phyloP scores from a whole-genome alignment of 2,329 filamentous ascomycete genomes.

The Tolypocladium album region DNA sequence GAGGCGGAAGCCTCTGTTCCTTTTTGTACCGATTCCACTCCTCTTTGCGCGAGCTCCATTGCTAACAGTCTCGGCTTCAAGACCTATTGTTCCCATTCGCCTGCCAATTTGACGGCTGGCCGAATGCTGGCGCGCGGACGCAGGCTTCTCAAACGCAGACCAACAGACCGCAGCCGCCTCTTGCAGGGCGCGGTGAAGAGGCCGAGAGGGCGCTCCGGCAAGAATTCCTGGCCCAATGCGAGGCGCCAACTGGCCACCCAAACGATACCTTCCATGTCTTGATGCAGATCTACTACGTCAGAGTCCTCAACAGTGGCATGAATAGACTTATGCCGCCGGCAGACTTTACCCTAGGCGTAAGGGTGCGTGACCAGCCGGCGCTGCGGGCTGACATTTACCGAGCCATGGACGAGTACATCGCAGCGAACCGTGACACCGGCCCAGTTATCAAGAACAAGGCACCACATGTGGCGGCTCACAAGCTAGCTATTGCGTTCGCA shows the following conservation, averaged over 20 bases:
- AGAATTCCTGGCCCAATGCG: background rate
- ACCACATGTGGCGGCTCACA: background rate
- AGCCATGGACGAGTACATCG: background rate
- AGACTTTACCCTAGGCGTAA: background rate
- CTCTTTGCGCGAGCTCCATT: no score
- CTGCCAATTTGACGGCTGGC: no score
- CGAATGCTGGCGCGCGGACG: background rate
- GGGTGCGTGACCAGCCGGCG: background rate
- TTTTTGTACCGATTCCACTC: no score
- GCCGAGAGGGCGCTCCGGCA: background rate
- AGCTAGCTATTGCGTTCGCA: background rate
- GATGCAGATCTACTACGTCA: background rate
- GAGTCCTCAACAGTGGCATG: background rate
- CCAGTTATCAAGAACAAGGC: no score
- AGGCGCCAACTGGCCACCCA: background rate
- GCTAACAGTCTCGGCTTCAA: background rate
- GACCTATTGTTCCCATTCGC: no score
- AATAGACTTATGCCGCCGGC: background rate
- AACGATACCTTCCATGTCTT: background rate
- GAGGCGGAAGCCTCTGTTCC: no score
- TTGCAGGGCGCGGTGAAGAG: background rate
- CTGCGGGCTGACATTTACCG: background rate
- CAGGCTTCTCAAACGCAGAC: background rate
- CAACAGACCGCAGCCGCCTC: background rate
- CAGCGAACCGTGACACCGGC: no score